Evolutionary conservation across 2,329 filamentous ascomycete genomes (phyloP).

Genomic region (Curvularia spicifera): DNA sequence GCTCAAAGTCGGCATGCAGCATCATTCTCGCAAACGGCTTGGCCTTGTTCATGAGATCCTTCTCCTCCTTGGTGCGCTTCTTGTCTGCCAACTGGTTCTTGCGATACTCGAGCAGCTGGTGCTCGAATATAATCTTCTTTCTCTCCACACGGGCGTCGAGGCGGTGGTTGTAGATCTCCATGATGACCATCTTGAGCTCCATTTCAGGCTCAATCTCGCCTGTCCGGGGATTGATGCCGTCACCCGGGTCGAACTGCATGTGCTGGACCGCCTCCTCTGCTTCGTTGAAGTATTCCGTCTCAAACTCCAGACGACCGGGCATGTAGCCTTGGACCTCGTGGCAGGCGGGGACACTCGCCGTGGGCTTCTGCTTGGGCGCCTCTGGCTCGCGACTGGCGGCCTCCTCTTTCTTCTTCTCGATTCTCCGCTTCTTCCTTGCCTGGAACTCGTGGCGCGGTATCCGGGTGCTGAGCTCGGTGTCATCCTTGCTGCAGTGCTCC

Average conservation of each 20-base stretch:
- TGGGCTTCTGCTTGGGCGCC: slow-evolving; percentile 93
- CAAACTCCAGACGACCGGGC: slow-evolving; percentile 95
- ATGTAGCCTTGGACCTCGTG: slow-evolving; percentile 99
- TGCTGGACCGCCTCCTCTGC: slow-evolving; percentile 97
- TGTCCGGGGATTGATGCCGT: slow-evolving; percentile 84
- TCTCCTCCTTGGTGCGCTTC: slow-evolving; percentile 94
- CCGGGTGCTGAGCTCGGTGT: slow-evolving; percentile 77
- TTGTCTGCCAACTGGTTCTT: slow-evolving; percentile 91
- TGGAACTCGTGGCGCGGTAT: slow-evolving; percentile 94
- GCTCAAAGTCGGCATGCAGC: slow-evolving; percentile 89
- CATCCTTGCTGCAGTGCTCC: slow-evolving; percentile 80
- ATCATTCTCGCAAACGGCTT: slow-evolving; percentile 98
- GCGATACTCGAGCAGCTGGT: slow-evolving; percentile 89
- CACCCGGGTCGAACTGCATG: slow-evolving; percentile 97
- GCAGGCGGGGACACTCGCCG: slow-evolving; percentile 91
- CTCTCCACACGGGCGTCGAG: slow-evolving; percentile 89
- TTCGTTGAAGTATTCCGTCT: slow-evolving; percentile 97
- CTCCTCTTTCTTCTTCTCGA: slow-evolving; percentile 87
- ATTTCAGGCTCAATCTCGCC: slow-evolving; percentile 93
- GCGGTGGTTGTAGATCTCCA: slow-evolving; percentile 96
- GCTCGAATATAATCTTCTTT: slow-evolving; percentile 96
- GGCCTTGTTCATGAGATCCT: slow-evolving; percentile 86
- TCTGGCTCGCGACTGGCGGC: slow-evolving; percentile 83
- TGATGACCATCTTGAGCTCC: slow-evolving; percentile 95
- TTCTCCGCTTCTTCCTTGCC: slow-evolving; percentile 86